Percentiles rank a stretch among this genome's conserved stretches.
phyloP scores from a whole-genome alignment of 495 filamentous ascomycete species.

The Neurospora sp. region DNA sequence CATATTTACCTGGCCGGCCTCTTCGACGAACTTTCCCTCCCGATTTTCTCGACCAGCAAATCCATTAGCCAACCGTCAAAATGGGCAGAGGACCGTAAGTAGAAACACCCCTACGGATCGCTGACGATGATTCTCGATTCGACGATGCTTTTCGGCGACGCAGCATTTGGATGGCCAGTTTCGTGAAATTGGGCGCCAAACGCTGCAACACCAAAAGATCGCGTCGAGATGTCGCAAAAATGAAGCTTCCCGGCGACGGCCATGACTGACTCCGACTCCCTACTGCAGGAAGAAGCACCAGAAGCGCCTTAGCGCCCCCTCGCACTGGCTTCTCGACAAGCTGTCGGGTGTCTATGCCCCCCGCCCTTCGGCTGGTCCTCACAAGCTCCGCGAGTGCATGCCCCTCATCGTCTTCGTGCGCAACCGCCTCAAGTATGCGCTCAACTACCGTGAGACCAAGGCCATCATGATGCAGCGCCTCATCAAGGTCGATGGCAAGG shows the following conservation, averaged over 20 bases:
- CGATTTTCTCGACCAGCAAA: slow-evolving; percentile 22
- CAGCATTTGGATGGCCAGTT: neutral
- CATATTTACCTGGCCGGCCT: slow-evolving; percentile 8
- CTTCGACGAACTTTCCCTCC: slow-evolving; percentile 11
- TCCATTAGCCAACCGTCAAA: slow-evolving; percentile 24
- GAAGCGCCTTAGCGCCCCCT: slow-evolving; percentile 97
- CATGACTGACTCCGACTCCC: neutral
- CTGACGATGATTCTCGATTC: neutral
- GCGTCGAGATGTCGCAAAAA: slow-evolving; percentile 2
- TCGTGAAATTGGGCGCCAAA: neutral
- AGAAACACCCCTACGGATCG: neutral
- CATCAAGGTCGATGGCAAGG: slow-evolving; percentile 98
- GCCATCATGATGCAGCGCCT: slow-evolving; percentile 99
- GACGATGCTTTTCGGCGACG: neutral
- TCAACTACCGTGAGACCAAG: slow-evolving; percentile 95
- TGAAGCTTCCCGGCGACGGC: neutral
- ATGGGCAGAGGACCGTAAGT: slow-evolving; percentile 45
- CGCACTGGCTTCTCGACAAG: slow-evolving; percentile 99
- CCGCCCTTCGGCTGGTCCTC: slow-evolving; percentile 90
- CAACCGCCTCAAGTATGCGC: slow-evolving; percentile 98
- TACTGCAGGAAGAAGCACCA: slow-evolving; percentile 89
- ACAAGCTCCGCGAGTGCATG: slow-evolving; percentile 98
- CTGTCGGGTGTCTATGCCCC: slow-evolving; percentile 95
- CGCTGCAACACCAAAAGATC: neutral
- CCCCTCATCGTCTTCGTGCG: slow-evolving; percentile 98